phyloP scores from a whole-genome alignment of 805 yeast genomes.

The Grigorovia transvaalensis region DNA sequence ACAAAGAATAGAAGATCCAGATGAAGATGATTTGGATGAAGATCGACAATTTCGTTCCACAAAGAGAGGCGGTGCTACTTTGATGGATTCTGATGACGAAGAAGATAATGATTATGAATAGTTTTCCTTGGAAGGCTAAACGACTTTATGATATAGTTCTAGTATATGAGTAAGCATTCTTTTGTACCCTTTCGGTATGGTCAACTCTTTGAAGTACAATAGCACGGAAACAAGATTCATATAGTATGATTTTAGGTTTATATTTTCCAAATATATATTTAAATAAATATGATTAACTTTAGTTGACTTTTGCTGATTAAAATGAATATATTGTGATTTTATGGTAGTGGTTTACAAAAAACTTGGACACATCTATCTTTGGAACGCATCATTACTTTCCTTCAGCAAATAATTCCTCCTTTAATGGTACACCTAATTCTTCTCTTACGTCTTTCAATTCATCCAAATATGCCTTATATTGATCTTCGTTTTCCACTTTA shows the following conservation, averaged over 20 bases:
- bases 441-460: conserved; percentile 86
- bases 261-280: too few relatives aligned
- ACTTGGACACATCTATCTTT: too few relatives aligned
- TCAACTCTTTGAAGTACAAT: background rate
- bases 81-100: conserved; percentile 15
- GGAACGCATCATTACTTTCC: too few relatives aligned
- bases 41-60: conserved; percentile 11
- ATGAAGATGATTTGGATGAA: conserved; percentile 9
- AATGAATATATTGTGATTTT: too few relatives aligned
- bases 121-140: background rate
- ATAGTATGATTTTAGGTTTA: too few relatives aligned
- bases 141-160: too few relatives aligned
- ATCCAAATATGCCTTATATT: conserved; percentile 90
- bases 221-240: too few relatives aligned
- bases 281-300: too few relatives aligned
- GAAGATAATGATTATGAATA: conserved; percentile 11
- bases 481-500: conserved; percentile 91
- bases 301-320: too few relatives aligned
- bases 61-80: conserved; percentile 1
- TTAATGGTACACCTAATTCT: conserved; percentile 86
- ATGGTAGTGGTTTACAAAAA: too few relatives aligned
- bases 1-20: conserved; percentile 5
- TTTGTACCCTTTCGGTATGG: background rate
- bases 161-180: background rate
- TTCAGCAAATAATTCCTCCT: conserved; percentile 64